phyloP scores from a whole-genome alignment of 768 basidiomycete species.

The Rhizopogon vinicolor region DNA sequence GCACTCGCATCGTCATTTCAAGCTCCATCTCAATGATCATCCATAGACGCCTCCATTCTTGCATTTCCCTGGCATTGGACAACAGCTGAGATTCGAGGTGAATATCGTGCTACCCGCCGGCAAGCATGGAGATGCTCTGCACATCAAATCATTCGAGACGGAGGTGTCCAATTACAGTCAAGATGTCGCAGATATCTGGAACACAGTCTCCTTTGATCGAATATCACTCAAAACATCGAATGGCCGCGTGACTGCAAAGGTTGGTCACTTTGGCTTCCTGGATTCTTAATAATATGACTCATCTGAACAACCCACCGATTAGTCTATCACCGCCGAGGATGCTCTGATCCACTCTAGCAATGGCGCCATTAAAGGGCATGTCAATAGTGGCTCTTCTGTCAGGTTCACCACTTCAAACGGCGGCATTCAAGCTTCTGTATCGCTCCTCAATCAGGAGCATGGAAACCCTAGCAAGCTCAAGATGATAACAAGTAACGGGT shows the following conservation, averaged over 20 bases:
- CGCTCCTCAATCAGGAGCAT: constrained; percentile 26
- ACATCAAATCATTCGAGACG: constrained; percentile 41
- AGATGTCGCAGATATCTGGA: constrained; percentile 28
- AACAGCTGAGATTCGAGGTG: constrained; percentile 29
- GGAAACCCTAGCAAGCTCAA: constrained; percentile 22
- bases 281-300: not conserved
- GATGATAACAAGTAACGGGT: constrained; percentile 41
- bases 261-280: constrained; percentile 9
- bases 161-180: constrained; percentile 36
- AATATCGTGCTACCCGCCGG: constrained; percentile 33
- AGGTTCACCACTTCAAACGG: constrained; percentile 34
- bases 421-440: constrained; percentile 33
- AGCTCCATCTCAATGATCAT: not conserved
- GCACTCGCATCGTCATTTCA: constrained; percentile 1
- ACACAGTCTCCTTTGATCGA: constrained; percentile 31
- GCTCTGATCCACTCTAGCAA: constrained; percentile 36
- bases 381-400: constrained; percentile 32
- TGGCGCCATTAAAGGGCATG: constrained; percentile 40
- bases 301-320: constrained; percentile 1
- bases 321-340: constrained; percentile 29
- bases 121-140: constrained; percentile 13
- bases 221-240: constrained; percentile 34
- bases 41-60: constrained; percentile 30
- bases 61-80: not conserved
- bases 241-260: constrained; percentile 30